Conservation (phyloP, 169 alveolate species). For the Plasmodium gonderi region DNA sequence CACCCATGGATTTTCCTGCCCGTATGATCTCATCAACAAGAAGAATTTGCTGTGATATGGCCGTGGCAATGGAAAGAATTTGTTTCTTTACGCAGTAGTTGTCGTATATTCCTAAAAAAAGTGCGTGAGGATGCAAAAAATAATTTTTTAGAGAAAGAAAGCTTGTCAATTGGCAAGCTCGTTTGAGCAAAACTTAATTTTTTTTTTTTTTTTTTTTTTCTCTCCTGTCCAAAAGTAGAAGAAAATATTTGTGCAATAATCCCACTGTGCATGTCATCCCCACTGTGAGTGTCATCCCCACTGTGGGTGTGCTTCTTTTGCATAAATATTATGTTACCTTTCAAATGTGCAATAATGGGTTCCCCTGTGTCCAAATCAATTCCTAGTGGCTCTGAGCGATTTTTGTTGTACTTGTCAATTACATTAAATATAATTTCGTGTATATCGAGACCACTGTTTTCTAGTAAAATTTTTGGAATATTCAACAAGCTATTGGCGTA, state of each 20-base stretch:
- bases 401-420: slow-evolving; percentile 89
- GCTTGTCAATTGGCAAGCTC: too few relatives aligned
- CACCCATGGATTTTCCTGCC: slow-evolving; percentile 97
- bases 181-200: too few relatives aligned
- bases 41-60: slow-evolving; percentile 97
- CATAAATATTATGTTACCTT: slow-evolving; percentile 77
- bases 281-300: neutral
- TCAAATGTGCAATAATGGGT: slow-evolving; percentile 92
- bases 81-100: slow-evolving; percentile 96
- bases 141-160: too few relatives aligned
- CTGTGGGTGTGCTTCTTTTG: neutral
- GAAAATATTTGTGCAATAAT: neutral
- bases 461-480: slow-evolving; percentile 96
- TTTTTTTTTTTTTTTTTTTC: too few relatives aligned
- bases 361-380: slow-evolving; percentile 95
- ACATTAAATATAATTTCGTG: slow-evolving; percentile 92
- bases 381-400: slow-evolving; percentile 93
- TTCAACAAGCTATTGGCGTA: slow-evolving; percentile 96
- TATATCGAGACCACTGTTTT: slow-evolving; percentile 97
- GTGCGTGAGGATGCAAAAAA: neutral
- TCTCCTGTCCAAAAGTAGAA: too few relatives aligned
- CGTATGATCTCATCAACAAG: slow-evolving; percentile 98
- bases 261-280: neutral
- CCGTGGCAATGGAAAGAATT: slow-evolving; percentile 96
- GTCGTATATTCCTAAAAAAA: slow-evolving; percentile 92